Conservation (phyloP, 2,329 filamentous ascomycete genomes). For the Penicillium sp. region DNA sequence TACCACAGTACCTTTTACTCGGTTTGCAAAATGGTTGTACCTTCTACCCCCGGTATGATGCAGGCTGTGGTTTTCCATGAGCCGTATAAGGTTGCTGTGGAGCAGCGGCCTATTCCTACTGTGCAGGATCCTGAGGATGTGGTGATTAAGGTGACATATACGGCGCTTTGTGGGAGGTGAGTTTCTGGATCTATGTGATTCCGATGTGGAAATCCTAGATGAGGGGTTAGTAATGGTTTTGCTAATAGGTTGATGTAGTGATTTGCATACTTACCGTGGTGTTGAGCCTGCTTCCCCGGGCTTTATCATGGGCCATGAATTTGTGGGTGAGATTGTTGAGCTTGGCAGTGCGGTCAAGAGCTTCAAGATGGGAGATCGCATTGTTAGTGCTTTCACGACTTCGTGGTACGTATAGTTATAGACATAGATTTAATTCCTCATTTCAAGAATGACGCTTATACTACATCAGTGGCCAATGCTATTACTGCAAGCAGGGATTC, state of each 20-base stretch:
- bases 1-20: background rate
- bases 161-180: slow-evolving; percentile 85
- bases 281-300: slow-evolving; percentile 67
- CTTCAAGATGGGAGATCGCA: slow-evolving; percentile 70
- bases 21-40: background rate
- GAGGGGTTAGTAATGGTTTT: background rate
- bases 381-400: slow-evolving; percentile 80
- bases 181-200: slow-evolving; percentile 30
- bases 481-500: slow-evolving; percentile 76
- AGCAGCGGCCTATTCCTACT: slow-evolving; percentile 75
- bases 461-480: slow-evolving; percentile 63
- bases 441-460: background rate
- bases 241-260: slow-evolving; percentile 49
- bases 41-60: slow-evolving; percentile 58
- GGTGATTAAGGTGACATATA: slow-evolving; percentile 78
- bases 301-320: slow-evolving; percentile 76
- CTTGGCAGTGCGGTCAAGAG: slow-evolving; percentile 66
- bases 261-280: slow-evolving; percentile 83
- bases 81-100: slow-evolving; percentile 69
- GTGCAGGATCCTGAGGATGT: slow-evolving; percentile 71
- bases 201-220: background rate
- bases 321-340: slow-evolving; percentile 72
- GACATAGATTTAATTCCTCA: background rate
- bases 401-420: slow-evolving; percentile 61
- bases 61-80: slow-evolving; percentile 86